Evolutionary conservation across 257 asterid species (phyloP).

Genomic region (Haberlea rhodopensis): DNA sequence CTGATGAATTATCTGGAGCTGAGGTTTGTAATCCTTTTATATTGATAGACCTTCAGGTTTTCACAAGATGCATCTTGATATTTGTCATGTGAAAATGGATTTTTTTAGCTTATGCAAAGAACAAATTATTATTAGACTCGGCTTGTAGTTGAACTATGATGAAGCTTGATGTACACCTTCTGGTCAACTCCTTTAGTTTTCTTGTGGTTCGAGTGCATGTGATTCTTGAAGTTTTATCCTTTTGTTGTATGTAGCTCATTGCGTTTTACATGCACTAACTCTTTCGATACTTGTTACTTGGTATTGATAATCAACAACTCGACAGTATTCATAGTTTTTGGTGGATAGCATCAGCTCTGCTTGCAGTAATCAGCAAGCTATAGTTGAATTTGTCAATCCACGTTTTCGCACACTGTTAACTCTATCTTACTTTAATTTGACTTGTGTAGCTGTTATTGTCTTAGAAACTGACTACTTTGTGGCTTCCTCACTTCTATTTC

Average conservation of each 20-base stretch:
- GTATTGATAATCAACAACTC: no score
- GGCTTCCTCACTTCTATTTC: not conserved
- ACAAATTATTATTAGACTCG: not conserved
- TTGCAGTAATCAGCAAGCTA: no score
- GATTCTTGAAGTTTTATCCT: no score
- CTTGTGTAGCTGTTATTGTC: not conserved
- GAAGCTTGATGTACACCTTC: not conserved
- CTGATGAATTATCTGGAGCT: slow-evolving; percentile 71
- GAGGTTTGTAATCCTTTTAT: slow-evolving; percentile 48
- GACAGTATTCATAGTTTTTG: no score
- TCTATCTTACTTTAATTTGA: not conserved
- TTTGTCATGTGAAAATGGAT: not conserved
- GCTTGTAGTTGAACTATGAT: not conserved
- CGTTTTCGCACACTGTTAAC: not conserved
- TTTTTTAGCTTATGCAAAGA: slow-evolving; percentile 7
- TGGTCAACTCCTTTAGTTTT: not conserved
- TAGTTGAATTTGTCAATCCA: no score
- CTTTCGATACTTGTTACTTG: no score
- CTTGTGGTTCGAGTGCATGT: not conserved
- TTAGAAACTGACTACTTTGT: not conserved
- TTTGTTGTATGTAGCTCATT: no score
- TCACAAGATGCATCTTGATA: slow-evolving; percentile 16
- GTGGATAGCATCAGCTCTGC: no score
- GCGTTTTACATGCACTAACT: no score
- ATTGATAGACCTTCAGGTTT: slow-evolving; percentile 11